Percentiles rank a stretch among this genome's conserved stretches.
These are phyloP conservation scores for Puccinia brachypodii DNA, from an alignment of 1,284 basidiomycete species.

Conservation along the genomic window DNA sequence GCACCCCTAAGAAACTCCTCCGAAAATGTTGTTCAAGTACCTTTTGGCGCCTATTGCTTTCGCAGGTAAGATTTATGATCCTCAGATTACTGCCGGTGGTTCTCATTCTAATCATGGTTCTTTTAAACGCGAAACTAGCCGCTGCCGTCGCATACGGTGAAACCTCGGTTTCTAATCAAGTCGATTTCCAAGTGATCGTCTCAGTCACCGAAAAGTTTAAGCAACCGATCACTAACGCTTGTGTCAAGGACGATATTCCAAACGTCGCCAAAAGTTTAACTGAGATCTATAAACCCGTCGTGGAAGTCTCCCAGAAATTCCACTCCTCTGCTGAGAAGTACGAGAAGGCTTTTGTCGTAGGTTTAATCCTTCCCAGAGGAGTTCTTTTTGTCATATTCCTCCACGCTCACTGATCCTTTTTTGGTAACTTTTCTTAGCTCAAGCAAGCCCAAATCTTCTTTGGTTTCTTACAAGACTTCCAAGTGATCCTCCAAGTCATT, in stretches of 20 bases:
- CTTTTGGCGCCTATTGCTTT: constrained; percentile 12
- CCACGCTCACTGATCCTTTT: background rate
- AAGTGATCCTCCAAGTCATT: background rate
- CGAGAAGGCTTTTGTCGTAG: background rate
- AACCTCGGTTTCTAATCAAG: background rate
- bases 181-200: background rate
- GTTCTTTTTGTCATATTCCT: background rate
- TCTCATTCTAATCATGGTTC: background rate
- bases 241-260: background rate
- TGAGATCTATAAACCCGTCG: background rate
- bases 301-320: background rate
- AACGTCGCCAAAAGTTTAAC: background rate
- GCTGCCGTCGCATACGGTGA: background rate
- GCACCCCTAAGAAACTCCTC: background rate
- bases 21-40: constrained; percentile 16
- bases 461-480: background rate
- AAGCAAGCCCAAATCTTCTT: background rate
- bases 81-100: background rate
- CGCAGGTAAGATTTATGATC: background rate
- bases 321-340: background rate
- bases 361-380: background rate
- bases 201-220: background rate
- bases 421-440: background rate
- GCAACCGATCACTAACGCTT: background rate
- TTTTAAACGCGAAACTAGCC: too few species aligned